A percentile compares a stretch with the other conserved stretches of the same genome.
Evolutionary conservation across 2,329 filamentous ascomycete species (phyloP).

Genomic region (Septoria petroselini): DNA sequence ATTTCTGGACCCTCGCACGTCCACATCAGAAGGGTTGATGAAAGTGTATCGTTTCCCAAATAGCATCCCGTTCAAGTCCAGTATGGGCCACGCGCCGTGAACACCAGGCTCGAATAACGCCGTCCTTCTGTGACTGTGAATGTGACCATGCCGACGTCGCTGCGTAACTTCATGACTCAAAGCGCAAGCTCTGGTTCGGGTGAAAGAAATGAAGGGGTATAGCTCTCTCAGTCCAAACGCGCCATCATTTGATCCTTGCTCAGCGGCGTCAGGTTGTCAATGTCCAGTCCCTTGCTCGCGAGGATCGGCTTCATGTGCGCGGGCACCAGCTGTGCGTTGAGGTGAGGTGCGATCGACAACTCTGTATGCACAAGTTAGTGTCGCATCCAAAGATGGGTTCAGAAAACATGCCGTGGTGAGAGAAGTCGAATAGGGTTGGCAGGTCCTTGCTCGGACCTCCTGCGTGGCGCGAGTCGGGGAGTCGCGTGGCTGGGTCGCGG

Average conservation of each 20-base stretch:
- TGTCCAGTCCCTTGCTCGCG: constrained; percentile 73
- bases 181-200: constrained; percentile 23
- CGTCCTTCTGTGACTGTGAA: constrained; percentile 25
- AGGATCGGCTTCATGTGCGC: constrained; percentile 73
- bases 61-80: constrained; percentile 21
- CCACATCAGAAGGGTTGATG: constrained; percentile 11
- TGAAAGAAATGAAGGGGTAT: constrained; percentile 12
- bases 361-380: constrained; percentile 54
- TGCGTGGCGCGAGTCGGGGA: constrained; percentile 91
- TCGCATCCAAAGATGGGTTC: not conserved
- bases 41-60: constrained; percentile 17
- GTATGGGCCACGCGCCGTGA: constrained; percentile 22
- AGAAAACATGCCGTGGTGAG: constrained; percentile 69
- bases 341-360: constrained; percentile 85
- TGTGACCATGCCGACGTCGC: constrained; percentile 34
- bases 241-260: constrained; percentile 96
- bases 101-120: constrained; percentile 33
- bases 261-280: constrained; percentile 89
- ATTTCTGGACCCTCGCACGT: constrained; percentile 17
- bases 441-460: constrained; percentile 76
- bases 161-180: constrained; percentile 43
- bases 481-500: constrained; percentile 80
- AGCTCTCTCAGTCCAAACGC: constrained; percentile 70
- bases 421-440: constrained; percentile 88
- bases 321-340: constrained; percentile 87